Conservation (phyloP, 345 rosid genomes). For the Syzygium jambos region DNA sequence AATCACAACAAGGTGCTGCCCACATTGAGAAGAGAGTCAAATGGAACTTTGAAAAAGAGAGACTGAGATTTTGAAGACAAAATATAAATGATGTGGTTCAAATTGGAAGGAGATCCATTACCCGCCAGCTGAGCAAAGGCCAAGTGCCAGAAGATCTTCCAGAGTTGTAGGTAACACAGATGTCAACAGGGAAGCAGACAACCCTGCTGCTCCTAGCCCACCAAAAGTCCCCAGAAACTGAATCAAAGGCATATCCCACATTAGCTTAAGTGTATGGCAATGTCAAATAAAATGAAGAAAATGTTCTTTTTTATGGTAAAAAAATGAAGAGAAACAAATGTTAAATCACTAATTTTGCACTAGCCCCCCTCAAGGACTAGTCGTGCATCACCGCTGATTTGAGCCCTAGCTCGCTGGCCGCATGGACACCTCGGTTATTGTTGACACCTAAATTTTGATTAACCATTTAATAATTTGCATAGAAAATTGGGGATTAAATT, state of each 20-base stretch:
- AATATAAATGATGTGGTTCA: background rate
- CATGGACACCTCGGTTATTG: too few relatives aligned
- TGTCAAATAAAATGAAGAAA: background rate
- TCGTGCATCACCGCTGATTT: too few relatives aligned
- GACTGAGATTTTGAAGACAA: background rate
- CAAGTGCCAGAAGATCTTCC: slow-evolving; percentile 93
- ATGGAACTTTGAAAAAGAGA: background rate
- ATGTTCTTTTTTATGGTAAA: background rate
- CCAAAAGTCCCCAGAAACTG: slow-evolving; percentile 82
- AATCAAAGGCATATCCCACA: slow-evolving; percentile 1
- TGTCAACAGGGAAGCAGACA: slow-evolving; percentile 86
- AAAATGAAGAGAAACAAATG: too few relatives aligned
- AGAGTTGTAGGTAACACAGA: slow-evolving; percentile 75
- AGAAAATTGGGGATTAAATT: too few relatives aligned
- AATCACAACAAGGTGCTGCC: background rate
- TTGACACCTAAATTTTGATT: too few relatives aligned
- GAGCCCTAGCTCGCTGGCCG: too few relatives aligned
- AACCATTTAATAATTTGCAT: too few relatives aligned
- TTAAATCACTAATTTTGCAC: background rate
- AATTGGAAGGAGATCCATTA: slow-evolving; percentile 18
- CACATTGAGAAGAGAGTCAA: background rate
- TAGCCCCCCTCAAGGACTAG: too few relatives aligned
- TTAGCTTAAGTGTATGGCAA: slow-evolving; percentile 1
- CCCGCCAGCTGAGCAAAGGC: slow-evolving; percentile 99
- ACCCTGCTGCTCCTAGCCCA: slow-evolving; percentile 87